Evolutionary conservation across 2,329 filamentous ascomycete species (phyloP).

Genomic region (Parafenestella ontariensis): DNA sequence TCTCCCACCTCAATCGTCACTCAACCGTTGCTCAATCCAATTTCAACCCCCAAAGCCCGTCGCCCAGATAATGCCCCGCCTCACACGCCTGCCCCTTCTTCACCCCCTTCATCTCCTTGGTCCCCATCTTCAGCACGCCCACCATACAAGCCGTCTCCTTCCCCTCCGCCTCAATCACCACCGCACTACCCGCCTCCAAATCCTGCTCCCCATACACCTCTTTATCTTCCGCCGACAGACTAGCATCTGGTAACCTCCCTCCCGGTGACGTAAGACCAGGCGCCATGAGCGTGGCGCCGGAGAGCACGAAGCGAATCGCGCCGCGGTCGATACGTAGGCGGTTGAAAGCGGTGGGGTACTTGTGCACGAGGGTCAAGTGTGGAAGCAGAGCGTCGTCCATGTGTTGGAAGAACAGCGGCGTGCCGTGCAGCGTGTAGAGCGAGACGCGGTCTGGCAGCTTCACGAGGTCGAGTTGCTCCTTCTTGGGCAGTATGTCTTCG

Average conservation of each 20-base stretch:
- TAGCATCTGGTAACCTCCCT: slow-evolving; percentile 73
- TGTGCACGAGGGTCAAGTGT: slow-evolving; percentile 87
- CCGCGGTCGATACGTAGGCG: slow-evolving; percentile 91
- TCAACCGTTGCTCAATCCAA: slow-evolving; percentile 54
- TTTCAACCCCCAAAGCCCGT: slow-evolving; percentile 85
- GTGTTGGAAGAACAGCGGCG: slow-evolving; percentile 91
- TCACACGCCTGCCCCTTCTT: slow-evolving; percentile 95
- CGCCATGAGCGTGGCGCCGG: slow-evolving; percentile 93
- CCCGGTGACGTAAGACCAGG: slow-evolving; percentile 87
- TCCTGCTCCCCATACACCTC: slow-evolving; percentile 66
- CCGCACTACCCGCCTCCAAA: slow-evolving; percentile 79
- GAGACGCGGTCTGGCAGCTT: slow-evolving; percentile 92
- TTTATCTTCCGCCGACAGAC: slow-evolving; percentile 43
- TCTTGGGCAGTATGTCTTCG: slow-evolving; percentile 95
- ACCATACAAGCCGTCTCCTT: slow-evolving; percentile 92
- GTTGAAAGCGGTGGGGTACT: slow-evolving; percentile 84
- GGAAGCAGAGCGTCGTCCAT: slow-evolving; percentile 79
- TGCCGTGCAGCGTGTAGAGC: slow-evolving; percentile 81
- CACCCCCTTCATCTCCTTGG: slow-evolving; percentile 90
- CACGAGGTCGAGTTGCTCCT: slow-evolving; percentile 85
- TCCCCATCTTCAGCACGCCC: slow-evolving; percentile 81
- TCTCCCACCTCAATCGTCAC: neutral
- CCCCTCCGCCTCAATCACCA: slow-evolving; percentile 89
- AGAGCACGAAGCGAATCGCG: slow-evolving; percentile 94
- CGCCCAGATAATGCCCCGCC: slow-evolving; percentile 90